phyloP scores from a whole-genome alignment of 768 basidiomycete genomes.

The Gloeopeniophorella convolvens region DNA sequence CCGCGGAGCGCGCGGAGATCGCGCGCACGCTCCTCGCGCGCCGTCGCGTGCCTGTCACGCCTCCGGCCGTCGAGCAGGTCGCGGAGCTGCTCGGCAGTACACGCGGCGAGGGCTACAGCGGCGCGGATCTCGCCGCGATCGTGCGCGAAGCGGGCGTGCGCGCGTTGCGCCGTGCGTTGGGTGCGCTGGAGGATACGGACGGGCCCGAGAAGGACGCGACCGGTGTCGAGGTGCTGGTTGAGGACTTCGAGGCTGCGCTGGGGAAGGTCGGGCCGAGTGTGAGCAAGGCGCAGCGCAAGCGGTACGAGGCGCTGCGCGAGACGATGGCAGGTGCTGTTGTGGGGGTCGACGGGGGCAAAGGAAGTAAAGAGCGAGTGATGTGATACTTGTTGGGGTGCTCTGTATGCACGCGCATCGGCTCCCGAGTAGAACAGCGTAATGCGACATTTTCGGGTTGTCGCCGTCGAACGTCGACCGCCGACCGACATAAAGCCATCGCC shows the following conservation, averaged over 20 bases:
- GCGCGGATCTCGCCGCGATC: slow-evolving; percentile 84
- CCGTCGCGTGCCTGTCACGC: slow-evolving; percentile 60
- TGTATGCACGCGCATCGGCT: no score
- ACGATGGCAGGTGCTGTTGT: slow-evolving; percentile 81
- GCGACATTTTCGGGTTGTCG: no score
- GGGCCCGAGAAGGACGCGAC: slow-evolving; percentile 21
- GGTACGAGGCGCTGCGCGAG: slow-evolving; percentile 72
- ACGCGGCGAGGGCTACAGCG: slow-evolving; percentile 81
- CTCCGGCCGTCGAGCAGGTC: slow-evolving; percentile 27
- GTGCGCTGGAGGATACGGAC: slow-evolving; percentile 60
- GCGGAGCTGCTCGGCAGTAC: slow-evolving; percentile 45
- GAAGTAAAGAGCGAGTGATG: slow-evolving; percentile 11
- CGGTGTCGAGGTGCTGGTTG: slow-evolving; percentile 43
- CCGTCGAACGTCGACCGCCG: no score
- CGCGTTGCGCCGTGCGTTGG: slow-evolving; percentile 66
- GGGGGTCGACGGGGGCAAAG: slow-evolving; percentile 27
- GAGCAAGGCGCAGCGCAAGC: slow-evolving; percentile 65
- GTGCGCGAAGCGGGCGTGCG: slow-evolving; percentile 86
- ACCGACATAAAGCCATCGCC: no score
- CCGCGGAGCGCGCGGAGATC: slow-evolving; percentile 77
- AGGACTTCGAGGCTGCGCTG: slow-evolving; percentile 70
- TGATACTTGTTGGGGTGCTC: no score
- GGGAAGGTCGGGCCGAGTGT: slow-evolving; percentile 87
- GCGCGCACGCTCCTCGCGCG: slow-evolving; percentile 54
- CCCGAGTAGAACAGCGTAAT: no score